Evolutionary conservation across 371 early-diverging fungal genomes (phyloP).

Genomic region (Smittium mucronatum): DNA sequence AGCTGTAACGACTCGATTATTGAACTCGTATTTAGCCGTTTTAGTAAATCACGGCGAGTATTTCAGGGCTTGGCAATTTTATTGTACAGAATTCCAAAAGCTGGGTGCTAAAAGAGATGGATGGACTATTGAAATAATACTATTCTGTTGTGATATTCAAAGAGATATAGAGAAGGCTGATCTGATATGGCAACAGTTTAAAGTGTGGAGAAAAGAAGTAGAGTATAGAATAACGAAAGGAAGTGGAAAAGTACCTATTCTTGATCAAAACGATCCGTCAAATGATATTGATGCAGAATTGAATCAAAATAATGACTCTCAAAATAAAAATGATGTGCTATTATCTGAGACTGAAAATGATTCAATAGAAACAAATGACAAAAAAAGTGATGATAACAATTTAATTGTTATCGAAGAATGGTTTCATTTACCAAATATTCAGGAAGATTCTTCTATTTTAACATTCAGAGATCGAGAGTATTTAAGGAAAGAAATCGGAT

Average conservation of each 20-base stretch:
- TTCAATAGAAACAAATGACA: no score
- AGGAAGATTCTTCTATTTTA: neutral
- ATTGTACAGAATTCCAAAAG: slow-evolving; percentile 34
- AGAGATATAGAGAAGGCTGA: slow-evolving; percentile 32
- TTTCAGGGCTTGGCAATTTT: slow-evolving; percentile 34
- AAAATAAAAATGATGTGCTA: no score
- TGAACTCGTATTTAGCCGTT: slow-evolving; percentile 47
- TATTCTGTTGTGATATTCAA: slow-evolving; percentile 24
- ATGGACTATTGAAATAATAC: slow-evolving; percentile 37
- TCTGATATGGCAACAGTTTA: slow-evolving; percentile 31
- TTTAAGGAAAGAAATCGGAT: slow-evolving; percentile 1
- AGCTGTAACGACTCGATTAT: slow-evolving; percentile 33
- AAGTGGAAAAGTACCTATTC: no score
- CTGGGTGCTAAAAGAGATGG: slow-evolving; percentile 37
- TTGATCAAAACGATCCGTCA: no score
- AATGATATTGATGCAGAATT: no score
- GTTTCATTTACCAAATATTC: neutral
- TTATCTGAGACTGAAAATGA: no score
- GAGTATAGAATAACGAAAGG: no score
- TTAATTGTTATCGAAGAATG: neutral
- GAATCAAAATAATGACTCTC: no score
- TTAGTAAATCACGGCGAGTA: slow-evolving; percentile 42
- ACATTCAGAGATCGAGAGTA: slow-evolving; percentile 5
- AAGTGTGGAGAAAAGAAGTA: slow-evolving; percentile 23
- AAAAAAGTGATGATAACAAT: no score